phyloP scores from a whole-genome alignment of 1,139 yeast genomes.

The Protomyces pachydermus region DNA sequence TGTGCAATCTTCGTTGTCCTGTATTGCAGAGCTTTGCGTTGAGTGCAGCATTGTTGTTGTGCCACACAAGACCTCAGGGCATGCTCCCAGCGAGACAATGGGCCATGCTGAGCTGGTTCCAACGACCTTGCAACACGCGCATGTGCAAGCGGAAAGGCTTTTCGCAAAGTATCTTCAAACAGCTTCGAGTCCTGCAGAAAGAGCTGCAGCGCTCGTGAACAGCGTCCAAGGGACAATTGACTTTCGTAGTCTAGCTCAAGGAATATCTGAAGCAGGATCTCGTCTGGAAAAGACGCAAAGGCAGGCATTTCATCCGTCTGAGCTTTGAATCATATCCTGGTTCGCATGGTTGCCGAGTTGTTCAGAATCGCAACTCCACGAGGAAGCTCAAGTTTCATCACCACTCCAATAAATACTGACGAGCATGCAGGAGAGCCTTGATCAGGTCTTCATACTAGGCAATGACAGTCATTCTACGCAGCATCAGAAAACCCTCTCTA shows the following conservation, averaged over 20 bases:
- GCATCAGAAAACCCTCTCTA: no score
- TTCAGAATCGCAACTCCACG: no score
- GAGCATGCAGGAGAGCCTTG: no score
- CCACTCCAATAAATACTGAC: no score
- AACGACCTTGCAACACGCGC: not conserved
- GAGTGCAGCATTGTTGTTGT: not conserved
- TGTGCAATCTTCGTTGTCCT: no score
- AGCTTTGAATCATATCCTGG: no score
- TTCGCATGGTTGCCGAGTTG: no score
- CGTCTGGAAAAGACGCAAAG: not conserved
- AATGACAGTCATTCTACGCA: no score
- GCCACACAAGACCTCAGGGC: not conserved
- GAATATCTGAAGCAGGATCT: not conserved
- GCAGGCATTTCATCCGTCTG: not conserved
- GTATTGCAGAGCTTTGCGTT: not conserved
- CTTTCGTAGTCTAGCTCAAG: not conserved
- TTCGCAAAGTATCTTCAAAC: not conserved
- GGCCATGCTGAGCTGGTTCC: not conserved
- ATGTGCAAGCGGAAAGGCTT: not conserved
- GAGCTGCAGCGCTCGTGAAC: not conserved
- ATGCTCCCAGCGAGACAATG: not conserved
- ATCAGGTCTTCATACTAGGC: no score
- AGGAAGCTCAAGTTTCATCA: no score
- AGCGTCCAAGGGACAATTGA: not conserved
- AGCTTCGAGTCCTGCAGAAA: not conserved